Base-by-base conservation (phyloP, 768 basidiomycete species). In the Tulasnella sp. region DNA sequence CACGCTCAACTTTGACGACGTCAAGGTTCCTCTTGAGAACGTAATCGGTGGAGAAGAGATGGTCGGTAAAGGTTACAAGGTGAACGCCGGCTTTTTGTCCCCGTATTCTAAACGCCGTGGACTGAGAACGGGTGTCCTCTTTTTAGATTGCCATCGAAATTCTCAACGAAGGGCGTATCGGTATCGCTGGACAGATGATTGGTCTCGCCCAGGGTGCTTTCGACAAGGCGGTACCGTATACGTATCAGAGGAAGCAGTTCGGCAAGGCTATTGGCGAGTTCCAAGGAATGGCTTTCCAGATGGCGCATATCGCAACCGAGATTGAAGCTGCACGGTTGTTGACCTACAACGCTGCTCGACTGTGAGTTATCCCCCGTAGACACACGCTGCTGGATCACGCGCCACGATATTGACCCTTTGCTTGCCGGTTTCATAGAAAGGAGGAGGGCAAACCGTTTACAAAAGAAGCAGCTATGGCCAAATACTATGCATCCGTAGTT, bases 171-270 rank as follows among this genome's bases (percentile, higher is more conserved):
- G 90, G 93, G 75, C 93, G 97, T 77, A 97, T 98, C 80, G 97
- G 97, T 39, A 99, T 99, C 78, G 97, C 97, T 22, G 97, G 94
- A 0, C 97, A 99, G 84, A 98, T 99, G 97, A 87, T 99, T 74
- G 97, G 97, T 19, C 90, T 99, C 38, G 97, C 97, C 1, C 96
- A 98, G 81, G 97, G 97, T 31, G 96, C 95, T 1, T 99, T 99
- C 82, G 90, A 96, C 84, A 94, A 96, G 82, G 88, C 93, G 1
- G 93, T 99, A n/a, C 91, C 93, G 0, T 97, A 97, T 83, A 94
- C 97, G 0, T 97, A 93, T 84, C 88, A 96, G 82, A 92, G 97
- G 72, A 89, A 88, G 79, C 97, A 99, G 83, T 99, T 99, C 81
- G 96, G 96, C 3, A 93, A 97, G 82, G 86, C 95, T 9, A 88